Evolutionary conservation across 768 basidiomycete genomes (phyloP), one percentile per base, ranked within the genome.

Genomic region (Neoboletus brunneissimus): DNA sequence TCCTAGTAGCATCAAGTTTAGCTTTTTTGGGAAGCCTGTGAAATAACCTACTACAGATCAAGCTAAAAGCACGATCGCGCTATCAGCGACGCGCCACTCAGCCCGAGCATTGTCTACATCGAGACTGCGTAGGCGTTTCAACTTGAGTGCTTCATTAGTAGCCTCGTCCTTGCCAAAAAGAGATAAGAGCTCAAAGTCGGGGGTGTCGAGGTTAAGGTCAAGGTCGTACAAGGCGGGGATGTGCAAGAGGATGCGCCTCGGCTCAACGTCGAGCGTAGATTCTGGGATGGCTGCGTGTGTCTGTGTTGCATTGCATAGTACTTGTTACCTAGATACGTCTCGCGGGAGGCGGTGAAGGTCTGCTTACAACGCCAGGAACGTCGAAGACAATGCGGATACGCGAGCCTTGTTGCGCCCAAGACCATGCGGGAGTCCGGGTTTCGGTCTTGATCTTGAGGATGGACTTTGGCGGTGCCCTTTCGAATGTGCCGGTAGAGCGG

Each of bases 201-300:
- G 73, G 4, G 77, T 65, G n/a, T 67, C 69, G 18, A 88, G 73
- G 64, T 89, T 73, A 54, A 90, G 72, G 61, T 88, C 84, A 27
- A 91, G 72, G 38, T 65, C 59, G 50, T 79, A 82, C 34, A 74
- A 64, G 23, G 64, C 58, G 16, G 86, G 84, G 29, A 86, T 62
- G 42, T 71, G 61, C 16, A 91, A 66, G 10, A 83, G 68, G 37
- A 91, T 54, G 16, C 86, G 79, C 20, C 81, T 76, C 0, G 81
- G 75, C 60, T 88, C 87, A n/a, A 91, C 57, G 56, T 90, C 87
- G 10, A 91, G 80, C 0, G 79, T 79, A 4, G 85, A 76, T 2
- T 68, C 58, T 22, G 76, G 59, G 50, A 87, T 76, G 37, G 75
- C 60, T 37, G 75, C 60, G 49, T 67, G 79, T 10, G 80, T 81